Base-by-base conservation (phyloP, 2,329 filamentous ascomycete genomes). In the Dendrostoma leiphaemia region DNA sequence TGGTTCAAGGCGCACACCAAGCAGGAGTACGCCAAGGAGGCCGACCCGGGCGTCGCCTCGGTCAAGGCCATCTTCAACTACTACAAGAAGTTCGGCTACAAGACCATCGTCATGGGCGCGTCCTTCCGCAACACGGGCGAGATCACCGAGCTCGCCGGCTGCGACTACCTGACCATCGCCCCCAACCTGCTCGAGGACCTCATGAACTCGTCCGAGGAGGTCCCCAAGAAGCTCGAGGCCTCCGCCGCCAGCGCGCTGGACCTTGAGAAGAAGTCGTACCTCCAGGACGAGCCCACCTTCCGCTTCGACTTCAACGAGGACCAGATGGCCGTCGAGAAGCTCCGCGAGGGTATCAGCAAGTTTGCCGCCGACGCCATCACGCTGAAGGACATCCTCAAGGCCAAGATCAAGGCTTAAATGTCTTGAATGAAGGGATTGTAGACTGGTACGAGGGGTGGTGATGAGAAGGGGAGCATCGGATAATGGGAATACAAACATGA, bases 301-400 rank as follows among this genome's bases (percentile, higher is more conserved):
- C 91, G 94, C 74, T 99, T 97, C 82, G 89, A 92, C 78, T 96
- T 99, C 86, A 99, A 99, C 84, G 94, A 99, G 84, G 91, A 99
- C 70, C 89, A 93, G 75, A 99, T 99, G 94, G 94, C 90, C 61
- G 91, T 96, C 63, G 92, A 97, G 88, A 99, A 99, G 89, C 86
- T 99, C 66, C 90, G 92, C 60, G 94, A 99, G 80, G 94, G 94
- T 77, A 99, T 99, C 82, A 95, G 90, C 83, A 97, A 97, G 81
- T 99, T 99, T 70, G 93, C 94, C 56, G 94, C 94, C 65, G 94
- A 99, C 70, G 92, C 94, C 64, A 79, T 92, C 63, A 96, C 91
- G 57, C 86, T 99, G 67, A 97, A 97, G 89, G 83, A 84, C 61
- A 92, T 96, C 69, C 82, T 99, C 69, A 88, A 88, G 82, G 75